Percentiles rank a stretch among this genome's conserved stretches.
Evolutionary conservation across 495 filamentous ascomycete genomes (phyloP).

Genomic region (Cetradonia linearis): DNA sequence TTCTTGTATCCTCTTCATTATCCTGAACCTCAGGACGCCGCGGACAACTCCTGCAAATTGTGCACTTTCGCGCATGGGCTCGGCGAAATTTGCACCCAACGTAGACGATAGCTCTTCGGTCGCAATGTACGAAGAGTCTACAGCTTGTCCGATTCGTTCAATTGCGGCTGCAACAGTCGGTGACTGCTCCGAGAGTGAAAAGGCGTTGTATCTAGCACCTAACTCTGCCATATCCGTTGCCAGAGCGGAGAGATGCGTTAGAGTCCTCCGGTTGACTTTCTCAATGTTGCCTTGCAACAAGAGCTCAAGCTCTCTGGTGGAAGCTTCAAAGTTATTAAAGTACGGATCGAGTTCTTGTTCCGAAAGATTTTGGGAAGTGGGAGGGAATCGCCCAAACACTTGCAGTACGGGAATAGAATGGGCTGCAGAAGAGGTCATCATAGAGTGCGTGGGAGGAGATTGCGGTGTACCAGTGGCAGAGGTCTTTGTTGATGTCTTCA

Average conservation of each 20-base stretch:
- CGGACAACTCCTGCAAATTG: slow-evolving; percentile 94
- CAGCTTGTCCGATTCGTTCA: slow-evolving; percentile 86
- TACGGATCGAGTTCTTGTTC: slow-evolving; percentile 93
- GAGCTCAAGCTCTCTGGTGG: slow-evolving; percentile 76
- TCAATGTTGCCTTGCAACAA: slow-evolving; percentile 87
- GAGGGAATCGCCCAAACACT: slow-evolving; percentile 71
- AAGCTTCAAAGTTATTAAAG: slow-evolving; percentile 80
- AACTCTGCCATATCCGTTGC: slow-evolving; percentile 86
- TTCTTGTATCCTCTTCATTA: slow-evolving; percentile 88
- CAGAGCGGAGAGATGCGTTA: slow-evolving; percentile 70
- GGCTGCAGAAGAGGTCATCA: slow-evolving; percentile 42
- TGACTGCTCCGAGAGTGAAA: slow-evolving; percentile 84
- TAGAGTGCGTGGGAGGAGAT: slow-evolving; percentile 36
- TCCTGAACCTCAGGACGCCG: slow-evolving; percentile 72
- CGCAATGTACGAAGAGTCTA: slow-evolving; percentile 90
- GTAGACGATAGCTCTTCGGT: slow-evolving; percentile 81
- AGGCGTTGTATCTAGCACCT: slow-evolving; percentile 91
- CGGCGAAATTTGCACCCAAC: slow-evolving; percentile 81
- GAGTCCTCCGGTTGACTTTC: slow-evolving; percentile 82
- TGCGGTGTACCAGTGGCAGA: slow-evolving; percentile 44
- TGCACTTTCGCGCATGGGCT: slow-evolving; percentile 93
- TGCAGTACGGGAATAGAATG: slow-evolving; percentile 54
- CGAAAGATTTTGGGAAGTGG: slow-evolving; percentile 59
- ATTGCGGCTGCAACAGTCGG: slow-evolving; percentile 84
- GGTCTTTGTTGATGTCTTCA: slow-evolving; percentile 49